These are phyloP conservation scores for Debaryomyces hansenii DNA, from an alignment of 805 yeast species.

Conservation along the genomic window DNA sequence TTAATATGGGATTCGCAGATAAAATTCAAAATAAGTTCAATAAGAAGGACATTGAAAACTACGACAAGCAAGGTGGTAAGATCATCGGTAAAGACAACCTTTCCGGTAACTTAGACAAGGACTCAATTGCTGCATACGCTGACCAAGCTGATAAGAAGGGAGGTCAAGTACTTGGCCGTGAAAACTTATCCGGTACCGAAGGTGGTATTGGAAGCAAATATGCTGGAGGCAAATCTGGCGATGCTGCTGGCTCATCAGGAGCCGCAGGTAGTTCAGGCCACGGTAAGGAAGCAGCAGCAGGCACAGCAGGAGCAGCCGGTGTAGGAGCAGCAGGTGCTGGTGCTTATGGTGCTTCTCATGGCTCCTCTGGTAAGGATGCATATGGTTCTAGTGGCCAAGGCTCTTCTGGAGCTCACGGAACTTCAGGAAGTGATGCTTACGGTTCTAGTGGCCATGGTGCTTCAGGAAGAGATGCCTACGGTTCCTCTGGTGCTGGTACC, in stretches of 20 bases:
- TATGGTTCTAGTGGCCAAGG: conserved; percentile 13
- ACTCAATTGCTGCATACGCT: conserved; percentile 31
- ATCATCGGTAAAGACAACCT: conserved; percentile 28
- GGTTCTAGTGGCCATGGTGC: conserved; percentile 15
- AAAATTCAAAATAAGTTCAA: conserved; percentile 31
- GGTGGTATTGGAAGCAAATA: conserved; percentile 30
- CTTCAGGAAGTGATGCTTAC: conserved; percentile 13
- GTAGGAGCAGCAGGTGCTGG: conserved; percentile 11
- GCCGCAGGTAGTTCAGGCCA: conserved; percentile 10
- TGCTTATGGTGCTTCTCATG: conserved; percentile 10
- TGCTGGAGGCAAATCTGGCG: conserved; percentile 15
- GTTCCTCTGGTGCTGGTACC: conserved; percentile 12
- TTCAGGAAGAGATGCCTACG: conserved; percentile 11
- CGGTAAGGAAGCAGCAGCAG: conserved; percentile 7
- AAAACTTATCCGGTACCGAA: conserved; percentile 25
- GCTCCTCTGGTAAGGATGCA: conserved; percentile 11
- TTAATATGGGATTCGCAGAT: conserved; percentile 38
- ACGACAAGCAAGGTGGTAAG: conserved; percentile 31
- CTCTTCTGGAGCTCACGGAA: conserved; percentile 6
- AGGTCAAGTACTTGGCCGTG: conserved; percentile 18
- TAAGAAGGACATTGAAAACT: conserved; percentile 24
- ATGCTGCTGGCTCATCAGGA: conserved; percentile 7
- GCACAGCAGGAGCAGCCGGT: conserved; percentile 7
- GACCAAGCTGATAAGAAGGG: conserved; percentile 18
- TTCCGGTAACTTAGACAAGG: conserved; percentile 26